phyloP scores from a whole-genome alignment of 805 yeast genomes.

The Candida insectalens region DNA sequence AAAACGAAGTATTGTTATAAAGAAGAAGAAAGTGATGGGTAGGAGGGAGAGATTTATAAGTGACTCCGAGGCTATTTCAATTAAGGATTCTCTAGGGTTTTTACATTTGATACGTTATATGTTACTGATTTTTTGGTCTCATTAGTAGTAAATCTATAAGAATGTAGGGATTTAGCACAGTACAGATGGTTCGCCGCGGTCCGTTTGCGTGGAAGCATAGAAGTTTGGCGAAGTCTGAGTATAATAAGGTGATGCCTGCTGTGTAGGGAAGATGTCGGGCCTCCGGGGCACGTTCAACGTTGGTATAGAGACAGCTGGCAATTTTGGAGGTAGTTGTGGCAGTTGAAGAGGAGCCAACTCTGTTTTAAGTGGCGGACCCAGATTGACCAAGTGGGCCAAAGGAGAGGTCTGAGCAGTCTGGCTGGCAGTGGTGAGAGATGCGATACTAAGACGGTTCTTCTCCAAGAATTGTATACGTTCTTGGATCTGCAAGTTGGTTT shows the following conservation, averaged over 20 bases:
- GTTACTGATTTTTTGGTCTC: too few species aligned
- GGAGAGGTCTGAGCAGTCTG: background rate
- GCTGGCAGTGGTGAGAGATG: conserved; percentile 5
- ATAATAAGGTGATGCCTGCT: too few species aligned
- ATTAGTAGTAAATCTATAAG: too few species aligned
- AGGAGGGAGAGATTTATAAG: background rate
- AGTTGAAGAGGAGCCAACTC: too few species aligned
- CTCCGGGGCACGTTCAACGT: background rate
- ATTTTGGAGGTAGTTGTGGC: background rate
- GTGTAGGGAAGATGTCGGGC: conserved; percentile 2
- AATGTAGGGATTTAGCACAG: too few species aligned
- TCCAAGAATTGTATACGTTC: conserved; percentile 44
- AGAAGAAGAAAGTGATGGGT: background rate
- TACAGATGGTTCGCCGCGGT: too few species aligned
- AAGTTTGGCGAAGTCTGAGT: background rate
- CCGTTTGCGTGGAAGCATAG: too few species aligned
- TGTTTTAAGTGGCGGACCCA: too few species aligned
- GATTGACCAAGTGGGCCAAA: too few species aligned
- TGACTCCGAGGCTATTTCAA: too few species aligned
- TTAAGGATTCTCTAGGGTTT: background rate
- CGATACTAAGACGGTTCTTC: conserved; percentile 7
- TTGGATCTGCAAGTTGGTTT: conserved; percentile 69
- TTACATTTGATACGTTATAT: too few species aligned
- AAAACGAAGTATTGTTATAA: background rate
- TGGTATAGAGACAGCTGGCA: background rate